Base-by-base conservation (phyloP, 2,329 filamentous ascomycete genomes). In the Colletotrichum australisinense region DNA sequence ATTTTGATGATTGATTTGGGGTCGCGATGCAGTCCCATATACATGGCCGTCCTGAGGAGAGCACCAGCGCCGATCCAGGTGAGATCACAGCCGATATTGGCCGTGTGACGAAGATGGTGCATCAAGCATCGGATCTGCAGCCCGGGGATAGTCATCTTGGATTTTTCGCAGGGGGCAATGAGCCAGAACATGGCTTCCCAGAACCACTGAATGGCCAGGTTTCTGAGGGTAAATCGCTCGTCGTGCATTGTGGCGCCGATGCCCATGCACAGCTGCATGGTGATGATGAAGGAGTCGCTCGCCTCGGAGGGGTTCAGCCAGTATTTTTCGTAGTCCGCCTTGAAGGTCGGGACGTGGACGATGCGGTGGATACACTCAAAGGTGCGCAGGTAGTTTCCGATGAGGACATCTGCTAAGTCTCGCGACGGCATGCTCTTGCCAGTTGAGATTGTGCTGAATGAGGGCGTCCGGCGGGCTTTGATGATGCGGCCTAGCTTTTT, bases 21-120 rank as follows among this genome's bases (percentile, higher is more conserved):
- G 68, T 91, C 90, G 1, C 88, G 85, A 77, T 92, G 89, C 6
- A 91, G 81, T 4, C 90, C 89, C 84, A 91, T 90, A 67, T 85
- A 85, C 77, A 91, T 86, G 65, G 89, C 90, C 8, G 84, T 85
- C 12, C 89, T 83, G n/a, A 90, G 72, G 12, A 91, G 74, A 0
- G 82, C 79, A 0, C 89, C 89, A 0, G 85, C 81, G 2, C 86
- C 83, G 38, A 88, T 84, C 88, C 88, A 91, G 1, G 84, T 81
- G 4, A 90, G 77, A 73, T 91, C 89, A 5, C 84, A 84, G 4
- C 84, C 85, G 4, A 89, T 81, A 14, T 82, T 84, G 32, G 84
- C 85, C 0, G 83, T 83, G 32, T 87, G 84, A 28, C 87, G 85
- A 2, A 88, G 87, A 3, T 89, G 77, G 19, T 86, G 79, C 26